phyloP scores from a whole-genome alignment of 495 filamentous ascomycete genomes.

The Penicillium chermesinum region DNA sequence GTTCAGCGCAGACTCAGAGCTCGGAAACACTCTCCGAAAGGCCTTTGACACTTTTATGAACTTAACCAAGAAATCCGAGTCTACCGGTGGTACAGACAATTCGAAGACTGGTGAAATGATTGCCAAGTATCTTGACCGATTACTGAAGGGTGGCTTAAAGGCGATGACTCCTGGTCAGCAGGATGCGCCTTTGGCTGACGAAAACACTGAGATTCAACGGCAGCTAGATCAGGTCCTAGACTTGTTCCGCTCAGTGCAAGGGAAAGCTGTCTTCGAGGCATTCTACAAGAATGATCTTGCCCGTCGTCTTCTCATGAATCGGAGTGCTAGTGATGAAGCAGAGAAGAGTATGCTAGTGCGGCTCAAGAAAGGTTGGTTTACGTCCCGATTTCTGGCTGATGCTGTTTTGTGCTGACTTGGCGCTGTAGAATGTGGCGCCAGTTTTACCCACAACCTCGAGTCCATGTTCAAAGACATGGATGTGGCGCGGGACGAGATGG shows the following conservation, averaged over 20 bases:
- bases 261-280: constrained; percentile 95
- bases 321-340: constrained; percentile 89
- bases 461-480: constrained; percentile 99
- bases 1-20: constrained; percentile 67
- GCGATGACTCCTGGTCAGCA: constrained; percentile 47
- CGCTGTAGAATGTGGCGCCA: constrained; percentile 73
- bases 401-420: constrained; percentile 5
- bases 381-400: not conserved
- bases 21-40: constrained; percentile 73
- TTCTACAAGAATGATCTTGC: constrained; percentile 99
- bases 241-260: constrained; percentile 93
- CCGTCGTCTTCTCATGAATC: constrained; percentile 76
- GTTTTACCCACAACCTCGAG: constrained; percentile 94
- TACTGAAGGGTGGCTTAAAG: constrained; percentile 83
- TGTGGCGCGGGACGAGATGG: constrained; percentile 77
- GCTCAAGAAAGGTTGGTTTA: constrained; percentile 63
- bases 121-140: constrained; percentile 88
- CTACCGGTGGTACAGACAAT: constrained; percentile 71
- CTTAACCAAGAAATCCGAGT: constrained; percentile 58
- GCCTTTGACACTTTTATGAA: constrained; percentile 90
- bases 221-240: constrained; percentile 90
- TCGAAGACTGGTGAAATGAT: constrained; percentile 98
- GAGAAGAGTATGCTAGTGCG: constrained; percentile 91
- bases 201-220: constrained; percentile 82
- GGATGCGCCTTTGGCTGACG: constrained; percentile 62